A percentile compares a stretch with the other conserved stretches of the same genome.
These are phyloP conservation scores for Blastocystis sp. DNA, from an alignment of 352 stramenopile genomes.

Conservation along the genomic window DNA sequence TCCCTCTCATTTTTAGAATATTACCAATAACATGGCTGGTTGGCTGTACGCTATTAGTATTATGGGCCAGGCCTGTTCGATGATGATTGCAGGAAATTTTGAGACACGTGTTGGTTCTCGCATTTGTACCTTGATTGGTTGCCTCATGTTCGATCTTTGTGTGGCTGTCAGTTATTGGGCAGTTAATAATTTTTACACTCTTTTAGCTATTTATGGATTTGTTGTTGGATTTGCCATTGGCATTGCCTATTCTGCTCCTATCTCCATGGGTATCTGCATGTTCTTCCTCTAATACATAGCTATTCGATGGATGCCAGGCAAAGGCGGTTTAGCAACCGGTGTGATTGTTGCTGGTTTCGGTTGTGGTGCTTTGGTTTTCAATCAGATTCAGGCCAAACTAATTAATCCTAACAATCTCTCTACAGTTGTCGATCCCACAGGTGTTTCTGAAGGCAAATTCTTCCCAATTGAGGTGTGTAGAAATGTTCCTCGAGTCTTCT, in stretches of 20 bases:
- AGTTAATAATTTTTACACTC: slow-evolving; percentile 16
- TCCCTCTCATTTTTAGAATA: neutral
- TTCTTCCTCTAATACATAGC: slow-evolving; percentile 1
- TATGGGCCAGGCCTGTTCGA: slow-evolving; percentile 50
- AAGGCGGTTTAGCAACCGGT: slow-evolving; percentile 44
- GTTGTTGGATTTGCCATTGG: slow-evolving; percentile 33
- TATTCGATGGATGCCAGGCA: slow-evolving; percentile 60
- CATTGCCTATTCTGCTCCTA: slow-evolving; percentile 55
- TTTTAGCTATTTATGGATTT: slow-evolving; percentile 51
- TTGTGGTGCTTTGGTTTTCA: slow-evolving; percentile 61
- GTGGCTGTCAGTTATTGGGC: slow-evolving; percentile 31
- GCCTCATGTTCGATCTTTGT: slow-evolving; percentile 28
- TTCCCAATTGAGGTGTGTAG: slow-evolving; percentile 36
- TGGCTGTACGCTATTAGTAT: slow-evolving; percentile 62
- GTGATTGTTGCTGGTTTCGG: slow-evolving; percentile 60
- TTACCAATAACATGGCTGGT: slow-evolving; percentile 25
- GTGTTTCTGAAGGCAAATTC: neutral
- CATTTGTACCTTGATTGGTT: slow-evolving; percentile 2
- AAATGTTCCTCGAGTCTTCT: slow-evolving; percentile 21
- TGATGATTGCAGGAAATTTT: slow-evolving; percentile 58
- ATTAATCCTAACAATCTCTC: slow-evolving; percentile 59
- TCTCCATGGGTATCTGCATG: slow-evolving; percentile 16
- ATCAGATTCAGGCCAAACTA: slow-evolving; percentile 37
- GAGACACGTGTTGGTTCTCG: slow-evolving; percentile 30
- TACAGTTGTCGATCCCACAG: slow-evolving; percentile 28